Evolutionary conservation across 352 stramenopile genomes (phyloP), one percentile per base, ranked within the genome.

Genomic region (Pythium oligandrum): DNA sequence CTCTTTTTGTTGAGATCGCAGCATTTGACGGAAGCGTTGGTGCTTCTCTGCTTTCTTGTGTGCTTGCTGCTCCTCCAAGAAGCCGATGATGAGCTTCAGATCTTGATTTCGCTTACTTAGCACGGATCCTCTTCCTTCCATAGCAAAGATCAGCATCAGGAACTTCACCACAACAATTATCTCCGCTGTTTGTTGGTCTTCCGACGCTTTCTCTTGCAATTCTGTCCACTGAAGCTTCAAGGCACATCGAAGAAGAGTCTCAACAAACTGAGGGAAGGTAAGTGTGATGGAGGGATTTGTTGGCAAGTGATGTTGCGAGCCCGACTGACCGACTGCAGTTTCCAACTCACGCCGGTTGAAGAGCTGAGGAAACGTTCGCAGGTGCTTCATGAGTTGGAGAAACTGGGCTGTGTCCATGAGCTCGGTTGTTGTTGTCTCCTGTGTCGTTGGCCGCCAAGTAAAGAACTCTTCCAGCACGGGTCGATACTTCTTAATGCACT

Each of bases 121-220:
- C 36, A 90, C 68, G 0, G 78, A 83, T 4, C 78, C 78, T 43
- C 60, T 68, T 3, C 78, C 78, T 64, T 90, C 78, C 76, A 90
- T 90, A 0, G 76, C 73, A n/a, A 90, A 90, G 10, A 90, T 51
- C 8, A 90, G 58, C 76, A 90, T 90, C 4, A 86, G 58, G 43
- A 90, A 90, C 47, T 83, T 80, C 35, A 90, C 63, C 4, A 82
- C 65, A 7, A 74, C 51, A 4, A 68, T 51, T 3, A 68, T 73
- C 8, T 67, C 61, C 10, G 47, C 11, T 60, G 48, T 31, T 9
- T 39, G 9, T 57, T 39, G 6, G 9, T 45, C 11, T 44, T 4
- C 2, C 47, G 9, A 52, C 34, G 0, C n/a, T 30, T 34, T 5
- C 34, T n/a, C 42, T 46, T 49, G 59, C 26, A 42, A 12, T 47